Evolutionary conservation across 371 early-diverging fungal species (phyloP).

Genomic region (Zancudomyces culisetae): DNA sequence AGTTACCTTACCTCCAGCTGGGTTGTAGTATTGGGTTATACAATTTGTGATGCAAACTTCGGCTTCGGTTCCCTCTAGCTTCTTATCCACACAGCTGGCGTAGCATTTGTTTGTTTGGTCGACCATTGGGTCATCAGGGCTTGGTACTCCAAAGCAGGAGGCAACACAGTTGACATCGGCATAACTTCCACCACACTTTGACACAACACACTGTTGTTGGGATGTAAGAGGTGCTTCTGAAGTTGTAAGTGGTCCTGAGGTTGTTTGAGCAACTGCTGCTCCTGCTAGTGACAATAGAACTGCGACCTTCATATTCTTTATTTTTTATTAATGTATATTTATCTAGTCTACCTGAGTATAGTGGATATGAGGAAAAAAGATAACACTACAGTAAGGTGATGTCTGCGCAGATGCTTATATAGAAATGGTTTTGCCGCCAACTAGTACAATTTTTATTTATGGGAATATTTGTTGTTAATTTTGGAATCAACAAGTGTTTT

Average conservation of each 20-base stretch:
- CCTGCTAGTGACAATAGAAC: too few relatives aligned
- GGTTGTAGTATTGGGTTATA: constrained; percentile 19
- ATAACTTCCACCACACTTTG: constrained; percentile 11
- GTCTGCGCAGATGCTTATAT: too few relatives aligned
- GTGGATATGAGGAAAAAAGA: too few relatives aligned
- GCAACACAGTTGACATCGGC: constrained; percentile 21
- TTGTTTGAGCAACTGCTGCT: not conserved
- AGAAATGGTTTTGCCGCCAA: too few relatives aligned
- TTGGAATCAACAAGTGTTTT: too few relatives aligned
- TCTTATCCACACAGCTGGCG: constrained; percentile 10
- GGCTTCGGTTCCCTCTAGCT: constrained; percentile 8
- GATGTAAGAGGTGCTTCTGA: constrained; percentile 1
- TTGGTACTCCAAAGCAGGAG: constrained; percentile 17
- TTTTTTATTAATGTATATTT: not conserved
- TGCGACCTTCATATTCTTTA: not conserved
- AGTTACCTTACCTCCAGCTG: too few relatives aligned
- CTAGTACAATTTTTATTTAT: too few relatives aligned
- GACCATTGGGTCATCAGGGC: constrained; percentile 20
- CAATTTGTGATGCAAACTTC: constrained; percentile 14
- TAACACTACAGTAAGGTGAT: too few relatives aligned
- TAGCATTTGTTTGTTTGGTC: constrained; percentile 18
- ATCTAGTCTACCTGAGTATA: too few relatives aligned
- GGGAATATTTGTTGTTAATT: too few relatives aligned
- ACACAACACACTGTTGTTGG: constrained; percentile 9
- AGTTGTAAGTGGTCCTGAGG: not conserved